phyloP scores from a whole-genome alignment of 352 stramenopile species.

The Phytopythium cucurbitacearum region DNA sequence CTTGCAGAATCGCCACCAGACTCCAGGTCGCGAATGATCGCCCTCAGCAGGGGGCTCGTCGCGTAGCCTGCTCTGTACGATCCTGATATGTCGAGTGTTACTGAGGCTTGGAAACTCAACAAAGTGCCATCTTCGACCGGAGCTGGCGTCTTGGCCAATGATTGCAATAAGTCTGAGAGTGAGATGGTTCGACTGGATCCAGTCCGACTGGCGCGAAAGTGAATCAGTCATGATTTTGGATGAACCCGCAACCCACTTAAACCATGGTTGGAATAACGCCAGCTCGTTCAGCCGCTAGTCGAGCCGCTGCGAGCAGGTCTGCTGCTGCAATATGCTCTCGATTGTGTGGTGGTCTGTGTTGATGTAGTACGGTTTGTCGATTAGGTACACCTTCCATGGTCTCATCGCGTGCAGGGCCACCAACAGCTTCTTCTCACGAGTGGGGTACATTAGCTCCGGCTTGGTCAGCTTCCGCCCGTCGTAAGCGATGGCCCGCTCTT shows the following conservation, averaged over 20 bases:
- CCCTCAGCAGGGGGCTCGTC: background rate
- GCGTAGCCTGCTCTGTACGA: background rate
- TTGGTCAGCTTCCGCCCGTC: slow-evolving; percentile 8
- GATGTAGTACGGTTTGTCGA: slow-evolving; percentile 9
- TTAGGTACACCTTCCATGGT: slow-evolving; percentile 9
- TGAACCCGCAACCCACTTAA: slow-evolving; percentile 10
- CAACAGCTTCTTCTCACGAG: slow-evolving; percentile 13
- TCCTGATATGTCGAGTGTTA: background rate
- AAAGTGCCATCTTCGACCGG: background rate
- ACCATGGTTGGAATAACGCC: slow-evolving; percentile 8
- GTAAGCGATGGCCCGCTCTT: slow-evolving; percentile 7
- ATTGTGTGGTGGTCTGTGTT: slow-evolving; percentile 11
- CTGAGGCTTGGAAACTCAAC: background rate
- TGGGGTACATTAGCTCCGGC: slow-evolving; percentile 9
- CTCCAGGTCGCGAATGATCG: background rate
- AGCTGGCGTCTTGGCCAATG: background rate
- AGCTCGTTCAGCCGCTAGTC: slow-evolving; percentile 7
- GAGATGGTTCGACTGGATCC: slow-evolving; percentile 8
- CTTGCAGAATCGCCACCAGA: background rate
- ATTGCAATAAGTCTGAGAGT: slow-evolving; percentile 4
- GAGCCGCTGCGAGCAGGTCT: slow-evolving; percentile 2
- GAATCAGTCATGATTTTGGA: slow-evolving; percentile 12
- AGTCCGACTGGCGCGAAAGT: background rate
- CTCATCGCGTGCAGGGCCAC: slow-evolving; percentile 10
- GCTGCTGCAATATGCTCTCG: slow-evolving; percentile 6